Evolutionary conservation across 2,329 filamentous ascomycete species (phyloP), one percentile per base, ranked within the genome.

Genomic region (Dothistroma pini): DNA sequence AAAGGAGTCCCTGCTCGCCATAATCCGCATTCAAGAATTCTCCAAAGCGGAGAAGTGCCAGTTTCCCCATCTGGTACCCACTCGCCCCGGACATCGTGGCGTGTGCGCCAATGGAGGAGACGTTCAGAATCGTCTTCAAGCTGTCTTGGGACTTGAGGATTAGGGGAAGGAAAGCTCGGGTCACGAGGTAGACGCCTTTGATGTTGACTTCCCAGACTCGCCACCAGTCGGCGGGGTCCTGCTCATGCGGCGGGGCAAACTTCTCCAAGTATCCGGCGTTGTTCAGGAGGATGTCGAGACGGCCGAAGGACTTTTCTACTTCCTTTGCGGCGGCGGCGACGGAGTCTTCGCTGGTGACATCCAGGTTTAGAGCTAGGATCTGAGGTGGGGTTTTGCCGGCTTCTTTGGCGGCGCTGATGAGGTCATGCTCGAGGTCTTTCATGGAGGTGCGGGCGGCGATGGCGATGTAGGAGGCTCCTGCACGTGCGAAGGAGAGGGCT

Each of bases 401-500:
- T 0, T 74, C 75, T 2, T 75, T 77, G 7, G 71, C 65, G 10
- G 73, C 71, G 2, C 80, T 77, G 1, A 67, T 61, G 5, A 84
- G 69, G 0, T 75, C 72, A 10, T 60, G 44, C 19, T 70, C 71
- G 0, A 80, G 69, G 0, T 74, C 71, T 5, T 74, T 67, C 5
- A 83, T 73, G n/a, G 73, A 67, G 2, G 80, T 82, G 22, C 85
- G 80, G 0, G 83, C 84, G 9, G 75, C 79, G 22, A 87, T 74
- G 29, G 80, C 81, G 59, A 89, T 84, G 31, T 74, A 69, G 0
- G 80, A 77, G 25, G 79, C 81, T 2, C 82, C 81, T 4, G 85
- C 84, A 64, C 75, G 74, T 21, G 84, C 85, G 66, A 81, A 88
- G 12, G 81, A 79, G 16, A 83, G 68, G 0, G 83, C 84, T 3